Evolutionary conservation across 1,284 basidiomycete genomes (phyloP).

Genomic region (Tylopilus sp.): DNA sequence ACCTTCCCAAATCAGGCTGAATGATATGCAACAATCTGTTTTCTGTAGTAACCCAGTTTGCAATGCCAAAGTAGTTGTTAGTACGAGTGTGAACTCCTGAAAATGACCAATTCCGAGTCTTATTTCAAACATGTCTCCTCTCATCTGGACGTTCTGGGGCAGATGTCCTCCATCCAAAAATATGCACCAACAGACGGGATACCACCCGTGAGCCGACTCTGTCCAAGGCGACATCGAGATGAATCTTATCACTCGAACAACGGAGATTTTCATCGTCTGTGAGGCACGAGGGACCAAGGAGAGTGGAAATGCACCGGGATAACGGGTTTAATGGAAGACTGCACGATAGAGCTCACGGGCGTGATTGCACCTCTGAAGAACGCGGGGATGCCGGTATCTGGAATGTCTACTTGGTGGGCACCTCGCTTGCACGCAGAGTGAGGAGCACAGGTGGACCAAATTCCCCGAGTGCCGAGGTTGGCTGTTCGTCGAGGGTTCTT

Average conservation of each 20-base stretch:
- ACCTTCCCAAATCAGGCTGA: conserved; percentile 55
- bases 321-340: conserved; percentile 57
- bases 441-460: too few relatives aligned
- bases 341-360: conserved; percentile 51
- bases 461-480: conserved; percentile 50
- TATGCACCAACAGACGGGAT: conserved; percentile 32
- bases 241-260: conserved; percentile 61
- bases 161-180: conserved; percentile 61
- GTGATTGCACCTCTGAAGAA: conserved; percentile 58
- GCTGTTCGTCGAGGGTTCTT: conserved; percentile 35
- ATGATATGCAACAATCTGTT: background rate
- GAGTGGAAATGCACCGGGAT: conserved; percentile 63
- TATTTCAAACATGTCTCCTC: conserved; percentile 46
- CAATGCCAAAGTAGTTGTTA: background rate
- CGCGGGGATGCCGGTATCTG: conserved; percentile 59
- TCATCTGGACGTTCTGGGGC: conserved; percentile 51
- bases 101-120: background rate
- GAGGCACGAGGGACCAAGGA: conserved; percentile 42
- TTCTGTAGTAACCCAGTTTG: background rate
- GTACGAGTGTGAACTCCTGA: background rate
- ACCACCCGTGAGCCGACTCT: conserved; percentile 30
- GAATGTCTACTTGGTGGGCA: conserved; percentile 66
- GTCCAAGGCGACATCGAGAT: conserved; percentile 28
- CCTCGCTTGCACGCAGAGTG: too few relatives aligned
- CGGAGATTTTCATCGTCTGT: conserved; percentile 59